Evolutionary conservation across 2,329 filamentous ascomycete genomes (phyloP), one percentile per base, ranked within the genome.

Genomic region (Colletotrichum caudatum): DNA sequence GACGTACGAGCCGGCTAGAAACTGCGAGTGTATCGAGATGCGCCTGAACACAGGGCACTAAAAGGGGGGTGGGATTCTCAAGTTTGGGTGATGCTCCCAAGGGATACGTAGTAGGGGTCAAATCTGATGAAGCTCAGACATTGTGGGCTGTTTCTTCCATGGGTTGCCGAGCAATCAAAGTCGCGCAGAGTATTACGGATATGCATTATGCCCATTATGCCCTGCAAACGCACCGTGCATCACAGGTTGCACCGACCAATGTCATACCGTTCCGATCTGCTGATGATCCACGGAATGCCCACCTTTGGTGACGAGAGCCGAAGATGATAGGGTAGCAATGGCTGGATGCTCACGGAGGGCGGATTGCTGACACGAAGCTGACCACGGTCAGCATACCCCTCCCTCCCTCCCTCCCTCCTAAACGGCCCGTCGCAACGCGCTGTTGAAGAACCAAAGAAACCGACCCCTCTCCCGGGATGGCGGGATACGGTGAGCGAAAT

Each of bases 1-100:
- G 50, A 87, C 85, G 76, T 89, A 89, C 74, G 82, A 84, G 64
- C 85, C 87, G 35, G 74, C 78, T 35, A 76, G 76, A 39, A 74
- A 74, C 35, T 64, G 69, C 58, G 77, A 80, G 35, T 80, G 79
- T 56, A 73, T 77, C 18, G 73, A 77, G 26, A 77, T 76, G 75
- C 71, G 77, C 1, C 71, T 78, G 58, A 75, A 75, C 60, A 76
- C 77, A 18, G 66, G 72, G 3, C 77, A 77, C 39, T 56, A 37
- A 39, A 29, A 29, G 48, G 48, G 12, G 23, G 11, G 5, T 12
- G 23, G 14, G 20, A 48, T n/a, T 35, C 12, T 35, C 26, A 11
- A 35, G 5, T 23, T 60, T 35, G 23, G 14, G 39, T 33, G 39
- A 8, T 44, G 5, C 20, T 29, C 41, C 14, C 20, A n/a, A n/a